Conservation (phyloP, 208 protist species). For the Borovskyia barvae region DNA sequence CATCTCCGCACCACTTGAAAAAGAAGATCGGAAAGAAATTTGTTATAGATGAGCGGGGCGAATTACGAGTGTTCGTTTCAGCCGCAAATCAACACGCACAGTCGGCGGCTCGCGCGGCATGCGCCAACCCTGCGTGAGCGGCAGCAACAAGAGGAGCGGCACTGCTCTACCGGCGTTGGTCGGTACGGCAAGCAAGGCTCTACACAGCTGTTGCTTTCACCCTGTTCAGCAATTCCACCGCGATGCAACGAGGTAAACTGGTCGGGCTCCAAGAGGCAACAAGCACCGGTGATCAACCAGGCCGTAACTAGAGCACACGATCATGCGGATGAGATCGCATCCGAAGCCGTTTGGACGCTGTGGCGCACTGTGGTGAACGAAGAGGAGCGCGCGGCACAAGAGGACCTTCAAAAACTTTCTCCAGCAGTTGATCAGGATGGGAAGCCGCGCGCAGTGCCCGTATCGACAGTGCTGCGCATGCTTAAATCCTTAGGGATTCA, state of each 20-base stretch:
- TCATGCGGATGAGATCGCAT: neutral
- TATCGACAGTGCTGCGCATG: constrained; percentile 22
- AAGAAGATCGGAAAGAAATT: too few species aligned
- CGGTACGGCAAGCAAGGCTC: neutral
- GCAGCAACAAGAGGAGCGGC: constrained; percentile 19
- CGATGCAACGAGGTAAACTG: too few species aligned
- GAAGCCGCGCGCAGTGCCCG: constrained; percentile 13
- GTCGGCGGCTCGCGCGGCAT: constrained; percentile 21
- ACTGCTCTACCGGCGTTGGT: neutral
- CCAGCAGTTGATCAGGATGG: neutral
- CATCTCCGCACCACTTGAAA: too few species aligned
- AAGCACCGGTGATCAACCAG: too few species aligned
- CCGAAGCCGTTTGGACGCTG: constrained; percentile 15
- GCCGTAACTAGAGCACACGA: too few species aligned
- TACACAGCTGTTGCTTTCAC: neutral
- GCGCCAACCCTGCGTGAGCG: constrained; percentile 26
- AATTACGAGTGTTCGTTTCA: constrained; percentile 15
- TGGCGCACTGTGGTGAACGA: constrained; percentile 11
- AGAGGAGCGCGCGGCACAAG: constrained; percentile 7
- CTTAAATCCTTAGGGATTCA: constrained; percentile 14
- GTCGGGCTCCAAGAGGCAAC: too few species aligned
- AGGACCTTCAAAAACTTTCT: neutral
- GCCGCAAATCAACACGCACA: constrained; percentile 25
- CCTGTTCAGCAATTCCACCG: neutral
- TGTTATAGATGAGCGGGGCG: constrained; percentile 1